Conservation (phyloP, 495 filamentous ascomycete species). For the Lasiosphaeria hispida region DNA sequence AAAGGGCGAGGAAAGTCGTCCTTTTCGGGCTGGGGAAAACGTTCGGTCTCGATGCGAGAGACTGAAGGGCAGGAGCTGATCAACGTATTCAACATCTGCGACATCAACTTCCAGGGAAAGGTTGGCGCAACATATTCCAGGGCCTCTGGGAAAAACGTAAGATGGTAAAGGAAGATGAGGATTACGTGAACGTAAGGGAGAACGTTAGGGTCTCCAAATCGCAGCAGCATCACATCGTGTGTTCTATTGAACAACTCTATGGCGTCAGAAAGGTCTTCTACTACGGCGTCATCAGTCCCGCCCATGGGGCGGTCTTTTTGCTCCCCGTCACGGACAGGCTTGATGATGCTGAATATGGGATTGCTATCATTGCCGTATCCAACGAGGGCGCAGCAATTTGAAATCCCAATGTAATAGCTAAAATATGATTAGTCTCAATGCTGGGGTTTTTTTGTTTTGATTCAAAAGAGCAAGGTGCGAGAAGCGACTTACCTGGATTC, state of each 20-base stretch:
- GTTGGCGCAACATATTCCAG: constrained; percentile 38
- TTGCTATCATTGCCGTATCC: constrained; percentile 40
- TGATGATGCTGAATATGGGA: constrained; percentile 33
- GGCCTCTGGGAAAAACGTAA: constrained; percentile 51
- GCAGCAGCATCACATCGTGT: constrained; percentile 54
- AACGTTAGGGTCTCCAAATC: constrained; percentile 60
- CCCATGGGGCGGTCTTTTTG: constrained; percentile 21
- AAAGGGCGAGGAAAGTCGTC: constrained; percentile 55
- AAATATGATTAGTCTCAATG: constrained; percentile 17
- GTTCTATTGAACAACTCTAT: constrained; percentile 32
- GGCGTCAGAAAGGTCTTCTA: constrained; percentile 27
- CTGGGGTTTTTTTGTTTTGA: constrained; percentile 40
- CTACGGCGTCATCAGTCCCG: constrained; percentile 13
- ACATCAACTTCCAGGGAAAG: constrained; percentile 67
- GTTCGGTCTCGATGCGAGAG: constrained; percentile 46
- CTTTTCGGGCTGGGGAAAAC: constrained; percentile 54
- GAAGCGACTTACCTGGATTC: constrained; percentile 52
- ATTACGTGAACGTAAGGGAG: constrained; percentile 66
- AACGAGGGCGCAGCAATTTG: constrained; percentile 41
- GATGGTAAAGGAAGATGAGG: constrained; percentile 65
- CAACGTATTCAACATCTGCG: constrained; percentile 65
- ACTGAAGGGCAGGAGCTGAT: constrained; percentile 40
- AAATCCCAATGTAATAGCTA: constrained; percentile 58
- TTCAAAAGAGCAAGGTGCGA: constrained; percentile 27
- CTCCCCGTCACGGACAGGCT: constrained; percentile 13